These are phyloP conservation scores for Oryza meridionalis DNA, from an alignment of 176 grass and related monocot species.

Conservation along the genomic window DNA sequence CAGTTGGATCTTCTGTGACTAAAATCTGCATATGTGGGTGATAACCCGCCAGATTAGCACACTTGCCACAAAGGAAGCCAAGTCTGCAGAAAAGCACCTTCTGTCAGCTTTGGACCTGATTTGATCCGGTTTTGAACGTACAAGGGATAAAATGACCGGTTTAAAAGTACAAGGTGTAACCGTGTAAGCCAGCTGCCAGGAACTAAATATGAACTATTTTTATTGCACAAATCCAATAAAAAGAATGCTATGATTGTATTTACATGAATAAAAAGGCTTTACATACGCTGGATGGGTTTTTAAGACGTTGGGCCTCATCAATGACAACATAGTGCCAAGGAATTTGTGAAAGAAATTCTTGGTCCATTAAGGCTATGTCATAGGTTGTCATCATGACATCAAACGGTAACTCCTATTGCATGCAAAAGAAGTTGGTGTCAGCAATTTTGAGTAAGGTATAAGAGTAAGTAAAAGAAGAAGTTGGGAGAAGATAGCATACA, in stretches of 20 bases:
- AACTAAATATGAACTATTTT: not conserved
- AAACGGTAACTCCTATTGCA: constrained; percentile 68
- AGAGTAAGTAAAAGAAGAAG: not conserved
- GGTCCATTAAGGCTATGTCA: constrained; percentile 88
- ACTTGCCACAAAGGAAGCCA: not conserved
- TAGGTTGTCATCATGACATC: constrained; percentile 85
- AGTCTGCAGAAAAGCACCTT: not conserved
- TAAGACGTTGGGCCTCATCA: constrained; percentile 90
- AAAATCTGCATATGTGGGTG: not conserved
- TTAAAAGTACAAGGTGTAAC: not conserved
- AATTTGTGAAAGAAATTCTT: constrained; percentile 90
- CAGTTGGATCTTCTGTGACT: not conserved
- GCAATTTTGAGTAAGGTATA: not conserved
- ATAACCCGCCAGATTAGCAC: not conserved
- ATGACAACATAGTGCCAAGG: constrained; percentile 77
- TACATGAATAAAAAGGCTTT: constrained; percentile 4
- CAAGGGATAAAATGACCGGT: not conserved
- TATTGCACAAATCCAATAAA: not conserved
- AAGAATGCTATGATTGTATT: not conserved
- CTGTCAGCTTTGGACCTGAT: not conserved
- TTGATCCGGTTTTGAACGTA: not conserved
- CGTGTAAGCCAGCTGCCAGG: not conserved
- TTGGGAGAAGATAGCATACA: constrained; percentile 34
- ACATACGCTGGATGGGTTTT: constrained; percentile 83
- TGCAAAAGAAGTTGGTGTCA: constrained; percentile 9